Conservation (phyloP, 331 rosid genomes). For the Stylosanthes scabra region DNA sequence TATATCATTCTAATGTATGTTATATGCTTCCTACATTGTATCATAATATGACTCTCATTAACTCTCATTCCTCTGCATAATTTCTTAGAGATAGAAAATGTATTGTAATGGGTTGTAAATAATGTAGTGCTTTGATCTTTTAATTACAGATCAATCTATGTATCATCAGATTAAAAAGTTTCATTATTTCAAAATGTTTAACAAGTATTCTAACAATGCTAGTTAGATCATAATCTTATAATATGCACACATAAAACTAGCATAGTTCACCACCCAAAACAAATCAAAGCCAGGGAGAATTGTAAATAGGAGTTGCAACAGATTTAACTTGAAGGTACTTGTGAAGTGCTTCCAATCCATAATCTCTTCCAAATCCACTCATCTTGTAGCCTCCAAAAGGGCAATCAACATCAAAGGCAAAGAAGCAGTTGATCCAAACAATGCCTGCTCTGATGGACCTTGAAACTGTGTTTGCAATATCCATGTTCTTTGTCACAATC, state of each 20-base stretch:
- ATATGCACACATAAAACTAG: not conserved
- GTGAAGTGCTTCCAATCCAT: slow-evolving; percentile 66
- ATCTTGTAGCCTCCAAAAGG: slow-evolving; percentile 85
- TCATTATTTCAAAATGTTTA: no score
- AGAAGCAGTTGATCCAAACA: slow-evolving; percentile 88
- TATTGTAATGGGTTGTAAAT: no score
- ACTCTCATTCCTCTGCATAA: slow-evolving; percentile 3
- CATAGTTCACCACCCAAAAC: not conserved
- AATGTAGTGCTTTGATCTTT: no score
- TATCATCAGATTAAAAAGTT: no score
- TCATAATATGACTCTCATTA: no score
- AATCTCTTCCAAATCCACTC: slow-evolving; percentile 89
- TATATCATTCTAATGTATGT: not conserved
- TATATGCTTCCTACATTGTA: not conserved
- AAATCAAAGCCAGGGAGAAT: slow-evolving; percentile 87
- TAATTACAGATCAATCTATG: no score
- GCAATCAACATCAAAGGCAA: slow-evolving; percentile 63
- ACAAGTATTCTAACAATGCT: no score
- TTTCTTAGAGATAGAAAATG: no score
- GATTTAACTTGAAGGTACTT: slow-evolving; percentile 78
- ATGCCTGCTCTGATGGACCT: slow-evolving; percentile 81
- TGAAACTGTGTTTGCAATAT: slow-evolving; percentile 79
- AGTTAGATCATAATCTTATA: no score
- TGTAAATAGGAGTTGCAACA: slow-evolving; percentile 77
- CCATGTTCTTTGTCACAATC: slow-evolving; percentile 72